These are phyloP conservation scores for Blastobotrys petasosporus DNA, from an alignment of 1,139 yeast species.

Conservation along the genomic window DNA sequence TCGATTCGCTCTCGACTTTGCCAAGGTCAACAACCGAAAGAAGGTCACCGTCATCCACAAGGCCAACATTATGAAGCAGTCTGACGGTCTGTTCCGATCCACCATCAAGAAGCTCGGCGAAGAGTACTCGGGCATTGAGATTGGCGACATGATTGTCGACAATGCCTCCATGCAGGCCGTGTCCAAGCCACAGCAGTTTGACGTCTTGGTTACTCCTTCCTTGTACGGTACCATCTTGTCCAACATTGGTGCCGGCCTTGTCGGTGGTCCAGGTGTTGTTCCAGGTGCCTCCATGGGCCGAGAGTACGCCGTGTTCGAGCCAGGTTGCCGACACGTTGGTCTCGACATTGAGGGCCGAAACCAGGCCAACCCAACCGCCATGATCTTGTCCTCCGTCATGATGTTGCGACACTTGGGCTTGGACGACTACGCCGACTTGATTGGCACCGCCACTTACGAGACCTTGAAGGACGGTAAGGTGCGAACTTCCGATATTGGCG, in stretches of 20 bases:
- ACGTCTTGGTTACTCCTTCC: slow-evolving; percentile 96
- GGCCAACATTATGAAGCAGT: slow-evolving; percentile 98
- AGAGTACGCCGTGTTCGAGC: slow-evolving; percentile 96
- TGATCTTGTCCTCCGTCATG: slow-evolving; percentile 86
- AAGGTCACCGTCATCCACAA: slow-evolving; percentile 96
- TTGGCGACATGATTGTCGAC: slow-evolving; percentile 93
- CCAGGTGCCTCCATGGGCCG: slow-evolving; percentile 99
- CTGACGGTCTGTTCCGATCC: slow-evolving; percentile 96
- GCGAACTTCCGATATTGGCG: slow-evolving; percentile 86
- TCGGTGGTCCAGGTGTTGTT: slow-evolving; percentile 98
- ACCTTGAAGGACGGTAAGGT: slow-evolving; percentile 82
- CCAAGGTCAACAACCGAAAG: slow-evolving; percentile 85
- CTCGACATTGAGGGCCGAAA: slow-evolving; percentile 91
- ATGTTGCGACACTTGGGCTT: slow-evolving; percentile 93
- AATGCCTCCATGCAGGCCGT: slow-evolving; percentile 99
- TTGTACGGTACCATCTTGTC: slow-evolving; percentile 96
- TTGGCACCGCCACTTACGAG: slow-evolving; percentile 80
- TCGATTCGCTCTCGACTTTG: slow-evolving; percentile 94
- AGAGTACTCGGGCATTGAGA: slow-evolving; percentile 80
- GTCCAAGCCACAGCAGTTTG: slow-evolving; percentile 95
- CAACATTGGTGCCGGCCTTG: slow-evolving; percentile 96
- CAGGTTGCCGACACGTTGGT: slow-evolving; percentile 99
- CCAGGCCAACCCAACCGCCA: slow-evolving; percentile 97
- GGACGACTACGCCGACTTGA: slow-evolving; percentile 75
- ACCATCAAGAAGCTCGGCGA: slow-evolving; percentile 88